These are phyloP conservation scores for Incumbomyces lentus DNA, from an alignment of 2,329 filamentous ascomycete species.

Conservation along the genomic window DNA sequence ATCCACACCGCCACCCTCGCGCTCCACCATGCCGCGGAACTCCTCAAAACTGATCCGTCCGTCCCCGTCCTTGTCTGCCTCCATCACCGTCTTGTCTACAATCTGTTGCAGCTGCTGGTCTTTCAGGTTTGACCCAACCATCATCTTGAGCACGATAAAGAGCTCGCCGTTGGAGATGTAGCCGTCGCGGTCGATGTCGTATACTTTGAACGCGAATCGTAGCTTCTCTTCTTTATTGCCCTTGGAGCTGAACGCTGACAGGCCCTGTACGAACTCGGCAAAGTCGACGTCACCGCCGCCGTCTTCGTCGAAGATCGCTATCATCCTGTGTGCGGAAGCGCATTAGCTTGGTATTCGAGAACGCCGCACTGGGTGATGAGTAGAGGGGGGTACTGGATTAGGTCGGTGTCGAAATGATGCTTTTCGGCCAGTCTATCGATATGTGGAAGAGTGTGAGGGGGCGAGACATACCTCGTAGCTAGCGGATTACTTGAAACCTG, in stretches of 20 bases:
- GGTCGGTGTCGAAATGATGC: not conserved
- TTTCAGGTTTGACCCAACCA: conserved; percentile 98
- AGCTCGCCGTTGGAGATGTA: conserved; percentile 98
- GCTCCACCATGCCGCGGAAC: conserved; percentile 96
- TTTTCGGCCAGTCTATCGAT: not conserved
- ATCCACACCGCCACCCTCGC: conserved; percentile 51
- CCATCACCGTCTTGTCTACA: conserved; percentile 99
- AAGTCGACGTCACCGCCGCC: conserved; percentile 97
- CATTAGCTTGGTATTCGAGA: too few relatives aligned
- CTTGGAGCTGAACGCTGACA: conserved; percentile 93
- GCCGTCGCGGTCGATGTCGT: conserved; percentile 97
- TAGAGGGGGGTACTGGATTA: not conserved
- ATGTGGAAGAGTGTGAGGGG: not conserved
- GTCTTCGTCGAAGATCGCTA: conserved; percentile 98
- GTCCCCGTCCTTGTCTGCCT: conserved; percentile 89
- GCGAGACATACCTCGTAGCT: conserved; percentile 64
- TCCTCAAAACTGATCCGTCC: conserved; percentile 99
- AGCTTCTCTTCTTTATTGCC: conserved; percentile 99
- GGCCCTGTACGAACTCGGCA: conserved; percentile 91
- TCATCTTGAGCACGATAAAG: conserved; percentile 99
- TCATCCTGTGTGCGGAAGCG: conserved; percentile 56
- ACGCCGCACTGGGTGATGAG: too few relatives aligned
- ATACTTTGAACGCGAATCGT: conserved; percentile 96
- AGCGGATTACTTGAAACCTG: conserved; percentile 97
- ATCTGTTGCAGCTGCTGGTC: conserved; percentile 98